A percentile compares a stretch with the other conserved stretches of the same genome.
These are phyloP conservation scores for Hortiboletus campestris DNA, from an alignment of 768 basidiomycete genomes.

Conservation along the genomic window DNA sequence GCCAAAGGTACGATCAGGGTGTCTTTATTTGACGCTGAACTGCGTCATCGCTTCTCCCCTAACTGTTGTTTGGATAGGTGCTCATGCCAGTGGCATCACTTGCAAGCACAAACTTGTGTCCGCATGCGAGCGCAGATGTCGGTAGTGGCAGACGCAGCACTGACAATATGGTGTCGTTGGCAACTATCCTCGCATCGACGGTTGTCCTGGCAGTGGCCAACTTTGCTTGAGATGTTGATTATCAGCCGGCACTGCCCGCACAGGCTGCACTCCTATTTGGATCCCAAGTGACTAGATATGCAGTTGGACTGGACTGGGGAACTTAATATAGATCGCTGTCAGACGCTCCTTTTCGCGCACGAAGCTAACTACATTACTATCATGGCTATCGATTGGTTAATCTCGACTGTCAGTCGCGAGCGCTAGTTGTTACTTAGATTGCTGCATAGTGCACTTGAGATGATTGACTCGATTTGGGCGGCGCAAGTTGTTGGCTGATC, in stretches of 20 bases:
- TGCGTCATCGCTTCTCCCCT: not conserved
- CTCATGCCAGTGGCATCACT: conserved; percentile 35
- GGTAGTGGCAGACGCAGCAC: not conserved
- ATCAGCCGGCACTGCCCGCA: no score
- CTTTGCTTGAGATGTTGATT: conserved; percentile 8
- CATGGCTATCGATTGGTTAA: not conserved
- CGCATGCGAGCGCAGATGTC: conserved; percentile 6
- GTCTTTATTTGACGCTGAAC: not conserved
- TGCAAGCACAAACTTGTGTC: conserved; percentile 18
- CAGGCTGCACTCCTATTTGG: no score
- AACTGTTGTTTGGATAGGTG: conserved; percentile 23
- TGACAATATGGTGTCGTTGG: conserved; percentile 7
- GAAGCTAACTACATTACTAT: conserved; percentile 3
- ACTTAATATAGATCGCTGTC: no score
- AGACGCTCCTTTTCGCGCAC: no score
- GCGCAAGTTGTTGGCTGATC: no score
- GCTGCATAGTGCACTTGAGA: conserved; percentile 8
- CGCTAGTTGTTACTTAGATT: conserved; percentile 6
- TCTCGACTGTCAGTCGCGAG: not conserved
- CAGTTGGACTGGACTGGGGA: not conserved
- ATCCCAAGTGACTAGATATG: not conserved
- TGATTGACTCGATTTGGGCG: not conserved
- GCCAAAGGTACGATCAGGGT: conserved; percentile 39
- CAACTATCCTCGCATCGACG: not conserved
- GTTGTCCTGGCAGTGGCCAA: not conserved